Conservation (phyloP, 108 stramenopile species). For the Nitzschia sp. region DNA sequence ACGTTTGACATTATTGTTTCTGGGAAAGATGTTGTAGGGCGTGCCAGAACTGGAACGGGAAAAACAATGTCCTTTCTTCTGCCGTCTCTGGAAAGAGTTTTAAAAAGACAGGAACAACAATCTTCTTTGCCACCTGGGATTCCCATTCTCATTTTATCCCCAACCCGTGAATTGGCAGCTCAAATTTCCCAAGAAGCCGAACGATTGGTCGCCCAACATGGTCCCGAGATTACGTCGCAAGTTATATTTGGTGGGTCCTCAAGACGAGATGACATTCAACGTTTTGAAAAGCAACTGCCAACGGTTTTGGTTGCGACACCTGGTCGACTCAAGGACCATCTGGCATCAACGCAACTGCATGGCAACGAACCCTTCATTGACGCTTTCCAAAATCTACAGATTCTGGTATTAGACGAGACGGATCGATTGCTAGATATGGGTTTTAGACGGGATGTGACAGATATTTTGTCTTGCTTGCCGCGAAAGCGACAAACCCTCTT, state of each 20-base stretch:
- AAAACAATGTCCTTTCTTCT: constrained; percentile 99
- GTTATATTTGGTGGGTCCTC: constrained; percentile 82
- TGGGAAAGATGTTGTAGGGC: constrained; percentile 79
- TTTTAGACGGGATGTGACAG: constrained; percentile 80
- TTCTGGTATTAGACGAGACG: constrained; percentile 91
- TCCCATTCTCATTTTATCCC: constrained; percentile 82
- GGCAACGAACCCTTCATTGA: constrained; percentile 18
- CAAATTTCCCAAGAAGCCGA: constrained; percentile 87
- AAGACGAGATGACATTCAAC: constrained; percentile 60
- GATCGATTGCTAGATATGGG: constrained; percentile 96
- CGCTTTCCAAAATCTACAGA: constrained; percentile 33
- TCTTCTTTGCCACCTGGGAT: constrained; percentile 8
- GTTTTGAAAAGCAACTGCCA: constrained; percentile 49
- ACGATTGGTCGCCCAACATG: constrained; percentile 41
- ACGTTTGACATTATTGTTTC: constrained; percentile 65
- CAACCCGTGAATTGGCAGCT: constrained; percentile 92
- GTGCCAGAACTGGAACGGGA: constrained; percentile 94
- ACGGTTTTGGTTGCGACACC: constrained; percentile 92
- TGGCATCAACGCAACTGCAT: constrained; percentile 31
- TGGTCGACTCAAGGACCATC: constrained; percentile 88
- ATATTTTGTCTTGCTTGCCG: constrained; percentile 71
- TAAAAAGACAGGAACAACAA: constrained; percentile 6
- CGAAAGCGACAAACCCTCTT: constrained; percentile 84
- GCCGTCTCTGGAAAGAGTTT: constrained; percentile 69
- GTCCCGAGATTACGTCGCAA: constrained; percentile 39